Conservation (phyloP, 257 asterid species). For the Fraxinus pennsylvanica region DNA sequence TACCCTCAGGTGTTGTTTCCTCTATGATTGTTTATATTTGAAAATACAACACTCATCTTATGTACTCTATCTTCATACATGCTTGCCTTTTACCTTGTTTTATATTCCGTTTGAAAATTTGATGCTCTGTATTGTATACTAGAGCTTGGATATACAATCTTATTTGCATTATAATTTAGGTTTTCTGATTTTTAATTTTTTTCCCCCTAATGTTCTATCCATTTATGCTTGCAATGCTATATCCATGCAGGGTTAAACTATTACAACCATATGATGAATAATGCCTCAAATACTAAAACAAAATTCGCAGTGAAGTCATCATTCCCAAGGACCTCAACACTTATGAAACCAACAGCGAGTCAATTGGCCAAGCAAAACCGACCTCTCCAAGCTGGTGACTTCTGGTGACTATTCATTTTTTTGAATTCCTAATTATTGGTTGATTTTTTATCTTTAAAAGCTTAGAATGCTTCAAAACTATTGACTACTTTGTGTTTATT, state of each 20-base stretch:
- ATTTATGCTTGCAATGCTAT: constrained; percentile 12
- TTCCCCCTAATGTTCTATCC: not conserved
- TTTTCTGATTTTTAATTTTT: not conserved
- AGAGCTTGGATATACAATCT: constrained; percentile 2
- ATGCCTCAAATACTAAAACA: constrained; percentile 42
- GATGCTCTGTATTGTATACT: constrained; percentile 6
- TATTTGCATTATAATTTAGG: constrained; percentile 12
- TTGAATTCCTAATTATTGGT: constrained; percentile 10
- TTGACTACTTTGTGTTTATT: not conserved
- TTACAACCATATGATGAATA: constrained; percentile 50
- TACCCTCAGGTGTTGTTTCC: constrained; percentile 57
- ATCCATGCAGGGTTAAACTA: constrained; percentile 56
- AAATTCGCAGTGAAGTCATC: constrained; percentile 51
- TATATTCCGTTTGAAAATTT: constrained; percentile 2
- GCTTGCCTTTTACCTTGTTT: constrained; percentile 5
- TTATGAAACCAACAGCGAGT: constrained; percentile 96
- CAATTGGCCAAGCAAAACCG: constrained; percentile 89
- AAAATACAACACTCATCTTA: not conserved
- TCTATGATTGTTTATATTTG: constrained; percentile 4
- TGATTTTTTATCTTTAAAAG: constrained; percentile 5
- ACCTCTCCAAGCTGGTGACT: constrained; percentile 45
- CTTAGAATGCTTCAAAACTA: constrained; percentile 13
- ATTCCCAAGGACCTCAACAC: constrained; percentile 73
- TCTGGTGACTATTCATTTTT: constrained; percentile 48
- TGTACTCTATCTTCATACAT: constrained; percentile 3